phyloP scores from a whole-genome alignment of 345 rosid genomes.

The Rhodamnia argentea region DNA sequence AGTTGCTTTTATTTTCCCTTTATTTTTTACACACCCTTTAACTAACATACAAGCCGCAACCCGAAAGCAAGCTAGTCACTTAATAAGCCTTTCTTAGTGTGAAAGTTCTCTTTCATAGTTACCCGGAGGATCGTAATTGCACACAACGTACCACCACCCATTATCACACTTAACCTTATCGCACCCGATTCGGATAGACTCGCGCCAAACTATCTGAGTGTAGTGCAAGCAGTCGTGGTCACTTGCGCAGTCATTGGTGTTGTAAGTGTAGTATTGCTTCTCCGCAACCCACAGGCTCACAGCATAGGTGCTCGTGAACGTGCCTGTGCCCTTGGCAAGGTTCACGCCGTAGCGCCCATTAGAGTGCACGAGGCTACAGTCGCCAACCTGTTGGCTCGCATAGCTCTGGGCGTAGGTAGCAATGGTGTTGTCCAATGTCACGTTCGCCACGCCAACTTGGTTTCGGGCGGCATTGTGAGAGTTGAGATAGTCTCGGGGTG shows the following conservation, averaged over 20 bases:
- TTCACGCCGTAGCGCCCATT: conserved; percentile 19
- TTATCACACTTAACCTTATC: conserved; percentile 10
- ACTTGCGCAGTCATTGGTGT: background rate
- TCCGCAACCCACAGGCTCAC: conserved; percentile 15
- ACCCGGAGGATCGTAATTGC: conserved; percentile 9
- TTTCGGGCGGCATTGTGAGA: conserved; percentile 11
- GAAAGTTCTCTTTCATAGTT: conserved; percentile 7
- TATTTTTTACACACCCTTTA: background rate
- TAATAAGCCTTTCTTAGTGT: background rate
- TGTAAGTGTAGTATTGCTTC: conserved; percentile 10
- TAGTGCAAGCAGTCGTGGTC: conserved; percentile 16
- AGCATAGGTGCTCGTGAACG: background rate
- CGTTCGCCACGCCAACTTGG: conserved; percentile 1
- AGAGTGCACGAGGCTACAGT: conserved; percentile 14
- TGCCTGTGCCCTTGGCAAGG: conserved; percentile 7
- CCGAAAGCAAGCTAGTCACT: background rate
- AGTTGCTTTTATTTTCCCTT: background rate
- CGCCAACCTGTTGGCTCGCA: background rate
- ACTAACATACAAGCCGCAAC: no score
- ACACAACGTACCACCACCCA: conserved; percentile 8
- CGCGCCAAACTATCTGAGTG: conserved; percentile 20
- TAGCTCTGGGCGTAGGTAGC: conserved; percentile 9
- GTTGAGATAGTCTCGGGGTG: conserved; percentile 3
- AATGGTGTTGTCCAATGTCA: conserved; percentile 9
- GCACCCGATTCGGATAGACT: conserved; percentile 6